Conservation (phyloP, 495 filamentous ascomycete genomes). For the Tuber aestivum region DNA sequence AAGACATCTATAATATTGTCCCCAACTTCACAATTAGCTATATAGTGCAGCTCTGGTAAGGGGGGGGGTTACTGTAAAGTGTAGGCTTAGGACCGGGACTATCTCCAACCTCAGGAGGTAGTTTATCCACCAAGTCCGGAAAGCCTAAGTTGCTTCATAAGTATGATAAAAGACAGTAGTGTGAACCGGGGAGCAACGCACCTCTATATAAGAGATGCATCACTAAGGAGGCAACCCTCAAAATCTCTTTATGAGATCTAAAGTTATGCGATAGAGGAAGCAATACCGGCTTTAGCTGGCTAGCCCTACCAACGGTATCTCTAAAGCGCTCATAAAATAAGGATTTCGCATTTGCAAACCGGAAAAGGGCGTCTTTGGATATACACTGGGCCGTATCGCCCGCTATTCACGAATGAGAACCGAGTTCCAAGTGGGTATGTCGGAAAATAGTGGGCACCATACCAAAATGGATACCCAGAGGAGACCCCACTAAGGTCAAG, state of each 20-base stretch:
- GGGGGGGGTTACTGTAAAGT: slow-evolving; percentile 41
- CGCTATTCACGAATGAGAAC: slow-evolving; percentile 26
- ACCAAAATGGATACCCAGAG: slow-evolving; percentile 48
- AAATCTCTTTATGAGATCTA: slow-evolving; percentile 48
- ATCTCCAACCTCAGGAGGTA: slow-evolving; percentile 46
- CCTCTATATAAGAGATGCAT: slow-evolving; percentile 43
- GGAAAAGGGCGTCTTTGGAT: slow-evolving; percentile 47
- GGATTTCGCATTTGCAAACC: slow-evolving; percentile 46
- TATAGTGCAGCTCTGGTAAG: background rate
- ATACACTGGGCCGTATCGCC: slow-evolving; percentile 50
- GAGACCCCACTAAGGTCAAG: slow-evolving; percentile 42
- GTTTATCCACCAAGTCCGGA: slow-evolving; percentile 45
- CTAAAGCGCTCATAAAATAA: slow-evolving; percentile 45
- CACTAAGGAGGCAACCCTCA: slow-evolving; percentile 17
- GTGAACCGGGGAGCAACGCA: slow-evolving; percentile 1
- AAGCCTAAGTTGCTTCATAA: slow-evolving; percentile 37
- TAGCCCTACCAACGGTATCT: slow-evolving; percentile 6
- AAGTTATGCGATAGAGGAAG: slow-evolving; percentile 46
- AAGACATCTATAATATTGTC: background rate
- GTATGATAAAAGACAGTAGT: background rate
- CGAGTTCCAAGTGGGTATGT: background rate
- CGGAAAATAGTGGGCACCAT: background rate
- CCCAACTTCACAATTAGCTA: slow-evolving; percentile 1
- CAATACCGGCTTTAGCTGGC: slow-evolving; percentile 37
- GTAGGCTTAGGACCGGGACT: slow-evolving; percentile 45